Evolutionary conservation across 441 rosid genomes (phyloP).

Genomic region (Gossypium davidsonii): DNA sequence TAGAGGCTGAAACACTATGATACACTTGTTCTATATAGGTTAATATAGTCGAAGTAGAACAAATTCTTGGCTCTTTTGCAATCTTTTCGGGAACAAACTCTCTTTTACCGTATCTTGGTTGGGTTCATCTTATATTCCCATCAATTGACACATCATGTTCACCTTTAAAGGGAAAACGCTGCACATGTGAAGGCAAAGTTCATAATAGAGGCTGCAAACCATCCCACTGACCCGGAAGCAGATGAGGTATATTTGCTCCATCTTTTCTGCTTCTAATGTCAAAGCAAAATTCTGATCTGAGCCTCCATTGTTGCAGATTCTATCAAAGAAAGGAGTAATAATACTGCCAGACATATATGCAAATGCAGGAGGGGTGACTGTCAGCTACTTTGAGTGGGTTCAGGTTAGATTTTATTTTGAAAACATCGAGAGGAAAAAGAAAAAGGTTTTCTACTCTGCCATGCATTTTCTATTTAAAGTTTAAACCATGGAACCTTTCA

Average conservation of each 20-base stretch:
- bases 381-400: slow-evolving; percentile 96
- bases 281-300: not conserved
- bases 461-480: not conserved
- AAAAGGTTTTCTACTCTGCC: not conserved
- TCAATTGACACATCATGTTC: not conserved
- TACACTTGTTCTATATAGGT: not conserved
- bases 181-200: slow-evolving; percentile 87
- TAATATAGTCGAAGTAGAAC: not conserved
- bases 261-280: not conserved
- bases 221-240: slow-evolving; percentile 94
- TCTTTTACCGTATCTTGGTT: too few species aligned
- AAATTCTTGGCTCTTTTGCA: not conserved
- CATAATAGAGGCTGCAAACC: slow-evolving; percentile 91
- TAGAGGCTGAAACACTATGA: slow-evolving; percentile 2
- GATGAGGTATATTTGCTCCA: slow-evolving; percentile 52
- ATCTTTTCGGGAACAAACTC: not conserved
- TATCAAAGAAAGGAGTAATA: slow-evolving; percentile 77
- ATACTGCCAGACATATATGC: slow-evolving; percentile 94
- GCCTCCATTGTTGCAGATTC: slow-evolving; percentile 45
- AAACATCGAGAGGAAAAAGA: not conserved
- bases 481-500: too few species aligned
- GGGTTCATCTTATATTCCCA: not conserved
- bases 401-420: slow-evolving; percentile 36
- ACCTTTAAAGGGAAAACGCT: slow-evolving; percentile 72
- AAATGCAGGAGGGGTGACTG: slow-evolving; percentile 91